Conservation (phyloP, 495 filamentous ascomycete species). For the Thermothielavioides terrestris region DNA sequence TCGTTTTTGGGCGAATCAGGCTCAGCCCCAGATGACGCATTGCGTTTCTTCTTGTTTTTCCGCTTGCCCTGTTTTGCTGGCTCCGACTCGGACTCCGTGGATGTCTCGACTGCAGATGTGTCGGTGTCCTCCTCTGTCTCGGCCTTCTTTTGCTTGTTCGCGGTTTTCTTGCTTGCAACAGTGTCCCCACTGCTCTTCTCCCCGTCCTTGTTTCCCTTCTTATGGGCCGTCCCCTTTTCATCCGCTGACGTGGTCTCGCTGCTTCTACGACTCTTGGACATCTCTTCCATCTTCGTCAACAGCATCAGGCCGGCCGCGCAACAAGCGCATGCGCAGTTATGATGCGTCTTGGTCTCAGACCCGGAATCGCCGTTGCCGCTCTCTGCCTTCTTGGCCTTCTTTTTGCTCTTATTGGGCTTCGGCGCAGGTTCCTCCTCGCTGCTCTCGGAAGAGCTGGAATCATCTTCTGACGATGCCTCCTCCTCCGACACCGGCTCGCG, state of each 20-base stretch:
- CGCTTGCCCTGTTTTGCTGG: not conserved
- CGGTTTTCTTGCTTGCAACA: not conserved
- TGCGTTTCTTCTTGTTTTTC: constrained; percentile 3
- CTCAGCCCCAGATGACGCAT: not conserved
- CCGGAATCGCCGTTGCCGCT: not conserved
- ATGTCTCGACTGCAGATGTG: not conserved
- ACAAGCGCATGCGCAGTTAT: constrained; percentile 2
- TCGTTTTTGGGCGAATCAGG: not conserved
- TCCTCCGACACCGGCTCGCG: constrained; percentile 3
- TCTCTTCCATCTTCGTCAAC: constrained; percentile 5
- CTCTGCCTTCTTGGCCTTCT: constrained; percentile 5
- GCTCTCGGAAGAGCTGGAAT: not conserved
- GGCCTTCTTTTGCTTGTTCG: not conserved
- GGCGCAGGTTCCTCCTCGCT: constrained; percentile 4
- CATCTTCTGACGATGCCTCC: not conserved
- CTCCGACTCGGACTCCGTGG: constrained; percentile 5
- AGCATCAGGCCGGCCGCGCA: constrained; percentile 1
- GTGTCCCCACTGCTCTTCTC: not conserved
- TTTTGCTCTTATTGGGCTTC: constrained; percentile 2
- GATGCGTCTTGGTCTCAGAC: not conserved
- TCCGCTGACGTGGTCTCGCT: not conserved
- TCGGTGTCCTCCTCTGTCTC: not conserved
- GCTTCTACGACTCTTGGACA: constrained; percentile 3
- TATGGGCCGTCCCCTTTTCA: not conserved
- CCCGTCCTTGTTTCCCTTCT: not conserved